Evolutionary conservation across 2,329 filamentous ascomycete genomes (phyloP).

Genomic region (Ascocoryne sarcoides): DNA sequence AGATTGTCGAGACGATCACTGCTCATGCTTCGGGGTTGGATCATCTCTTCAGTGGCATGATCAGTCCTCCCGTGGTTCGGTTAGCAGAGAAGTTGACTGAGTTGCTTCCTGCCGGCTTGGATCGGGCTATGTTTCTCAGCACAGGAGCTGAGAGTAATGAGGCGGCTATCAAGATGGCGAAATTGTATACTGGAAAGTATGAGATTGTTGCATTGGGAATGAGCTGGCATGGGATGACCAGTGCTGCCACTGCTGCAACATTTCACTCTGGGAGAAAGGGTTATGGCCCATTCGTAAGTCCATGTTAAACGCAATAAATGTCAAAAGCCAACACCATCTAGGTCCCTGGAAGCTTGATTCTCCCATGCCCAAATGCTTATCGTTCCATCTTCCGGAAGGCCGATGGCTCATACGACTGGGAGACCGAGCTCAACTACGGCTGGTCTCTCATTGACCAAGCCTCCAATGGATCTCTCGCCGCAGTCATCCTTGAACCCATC

Average conservation of each 20-base stretch:
- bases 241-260: slow-evolving; percentile 41
- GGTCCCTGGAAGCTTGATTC: slow-evolving; percentile 47
- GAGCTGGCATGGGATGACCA: slow-evolving; percentile 54
- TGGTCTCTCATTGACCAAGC: slow-evolving; percentile 51
- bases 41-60: slow-evolving; percentile 51
- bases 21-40: slow-evolving; percentile 43
- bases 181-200: slow-evolving; percentile 54
- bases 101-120: slow-evolving; percentile 39
- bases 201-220: slow-evolving; percentile 52
- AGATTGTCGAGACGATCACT: slow-evolving; percentile 45
- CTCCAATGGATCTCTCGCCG: slow-evolving; percentile 46
- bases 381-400: slow-evolving; percentile 50
- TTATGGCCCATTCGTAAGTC: slow-evolving; percentile 30
- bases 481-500: slow-evolving; percentile 49
- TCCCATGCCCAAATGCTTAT: slow-evolving; percentile 53
- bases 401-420: slow-evolving; percentile 56
- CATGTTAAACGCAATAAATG: neutral
- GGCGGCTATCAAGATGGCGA: slow-evolving; percentile 56
- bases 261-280: slow-evolving; percentile 44
- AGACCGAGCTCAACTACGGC: slow-evolving; percentile 52
- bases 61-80: slow-evolving; percentile 47
- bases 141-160: slow-evolving; percentile 51
- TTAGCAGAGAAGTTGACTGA: slow-evolving; percentile 42
- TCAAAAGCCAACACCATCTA: slow-evolving; percentile 2
- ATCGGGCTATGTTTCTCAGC: slow-evolving; percentile 48